These are phyloP conservation scores for Euclidium syriacum DNA, from an alignment of 345 rosid species.

Conservation along the genomic window DNA sequence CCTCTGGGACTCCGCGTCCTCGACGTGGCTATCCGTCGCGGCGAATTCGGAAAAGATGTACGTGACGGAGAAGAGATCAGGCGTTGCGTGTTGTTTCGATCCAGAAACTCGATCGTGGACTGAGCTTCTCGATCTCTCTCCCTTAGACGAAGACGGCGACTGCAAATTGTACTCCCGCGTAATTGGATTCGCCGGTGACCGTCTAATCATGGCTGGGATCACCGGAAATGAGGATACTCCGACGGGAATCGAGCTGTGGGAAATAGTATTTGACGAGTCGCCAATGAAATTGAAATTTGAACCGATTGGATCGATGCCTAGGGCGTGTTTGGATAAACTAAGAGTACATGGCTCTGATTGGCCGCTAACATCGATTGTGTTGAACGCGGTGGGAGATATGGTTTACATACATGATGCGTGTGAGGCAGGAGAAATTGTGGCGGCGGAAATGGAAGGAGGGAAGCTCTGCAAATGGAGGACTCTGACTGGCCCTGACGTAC, in stretches of 20 bases:
- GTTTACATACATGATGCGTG: slow-evolving; percentile 31
- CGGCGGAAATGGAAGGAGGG: slow-evolving; percentile 40
- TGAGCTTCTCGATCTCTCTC: slow-evolving; percentile 44
- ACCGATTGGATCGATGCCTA: slow-evolving; percentile 54
- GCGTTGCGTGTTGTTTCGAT: slow-evolving; percentile 42
- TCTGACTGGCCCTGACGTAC: slow-evolving; percentile 26
- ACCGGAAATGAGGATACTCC: slow-evolving; percentile 28
- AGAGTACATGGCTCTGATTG: slow-evolving; percentile 13
- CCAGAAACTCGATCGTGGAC: slow-evolving; percentile 48
- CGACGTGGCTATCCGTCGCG: slow-evolving; percentile 64
- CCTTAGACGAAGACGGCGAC: neutral
- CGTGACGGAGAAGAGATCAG: slow-evolving; percentile 53
- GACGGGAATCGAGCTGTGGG: slow-evolving; percentile 50
- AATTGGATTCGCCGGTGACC: slow-evolving; percentile 31
- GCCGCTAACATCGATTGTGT: slow-evolving; percentile 29
- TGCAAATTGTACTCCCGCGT: slow-evolving; percentile 21
- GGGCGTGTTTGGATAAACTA: slow-evolving; percentile 36
- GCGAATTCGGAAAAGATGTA: slow-evolving; percentile 30
- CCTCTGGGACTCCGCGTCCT: slow-evolving; percentile 46
- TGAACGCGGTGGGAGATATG: slow-evolving; percentile 33
- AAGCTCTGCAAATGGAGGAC: slow-evolving; percentile 41
- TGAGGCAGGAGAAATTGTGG: slow-evolving; percentile 30
- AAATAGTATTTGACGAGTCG: slow-evolving; percentile 22
- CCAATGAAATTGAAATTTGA: slow-evolving; percentile 20
- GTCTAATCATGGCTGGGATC: slow-evolving; percentile 48